These are phyloP conservation scores for Vitis hybrid DNA, from an alignment of 177 flowering plant species.

Conservation along the genomic window DNA sequence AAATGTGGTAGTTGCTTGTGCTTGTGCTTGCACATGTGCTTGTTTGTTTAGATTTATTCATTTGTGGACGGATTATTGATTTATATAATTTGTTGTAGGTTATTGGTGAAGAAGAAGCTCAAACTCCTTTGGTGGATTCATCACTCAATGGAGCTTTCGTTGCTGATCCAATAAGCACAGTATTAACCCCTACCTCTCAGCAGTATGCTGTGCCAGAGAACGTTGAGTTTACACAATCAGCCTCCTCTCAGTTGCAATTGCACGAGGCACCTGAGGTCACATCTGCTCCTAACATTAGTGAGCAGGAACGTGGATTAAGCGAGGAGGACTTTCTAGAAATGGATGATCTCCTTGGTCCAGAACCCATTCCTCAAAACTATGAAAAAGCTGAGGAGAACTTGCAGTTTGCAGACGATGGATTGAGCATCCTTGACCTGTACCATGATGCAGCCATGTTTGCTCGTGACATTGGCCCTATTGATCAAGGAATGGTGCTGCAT, in stretches of 20 bases:
- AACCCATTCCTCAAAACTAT: slow-evolving; percentile 21
- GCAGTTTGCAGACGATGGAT: slow-evolving; percentile 35
- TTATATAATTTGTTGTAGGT: slow-evolving; percentile 26
- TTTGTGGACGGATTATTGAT: not conserved
- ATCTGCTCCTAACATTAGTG: slow-evolving; percentile 27
- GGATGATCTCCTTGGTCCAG: slow-evolving; percentile 62
- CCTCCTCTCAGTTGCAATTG: slow-evolving; percentile 23
- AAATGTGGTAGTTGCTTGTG: too few relatives aligned
- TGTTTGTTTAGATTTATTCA: too few relatives aligned
- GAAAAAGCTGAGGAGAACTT: slow-evolving; percentile 16
- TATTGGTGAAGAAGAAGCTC: slow-evolving; percentile 33
- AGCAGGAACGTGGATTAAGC: slow-evolving; percentile 6
- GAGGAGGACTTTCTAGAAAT: slow-evolving; percentile 77
- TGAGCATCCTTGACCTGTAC: slow-evolving; percentile 50
- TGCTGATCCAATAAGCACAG: slow-evolving; percentile 19
- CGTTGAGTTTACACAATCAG: slow-evolving; percentile 32
- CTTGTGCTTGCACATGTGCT: too few relatives aligned
- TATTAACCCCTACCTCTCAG: slow-evolving; percentile 13
- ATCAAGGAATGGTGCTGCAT: slow-evolving; percentile 21
- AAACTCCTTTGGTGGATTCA: slow-evolving; percentile 28
- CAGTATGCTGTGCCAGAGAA: slow-evolving; percentile 21
- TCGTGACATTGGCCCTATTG: slow-evolving; percentile 33
- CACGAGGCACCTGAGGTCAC: slow-evolving; percentile 45
- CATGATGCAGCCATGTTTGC: slow-evolving; percentile 59
- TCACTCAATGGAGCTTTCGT: slow-evolving; percentile 23